Evolutionary conservation across 139 green algal species (phyloP), one percentile per base, ranked within the genome.

Genomic region (Helicosporidium sp.): DNA sequence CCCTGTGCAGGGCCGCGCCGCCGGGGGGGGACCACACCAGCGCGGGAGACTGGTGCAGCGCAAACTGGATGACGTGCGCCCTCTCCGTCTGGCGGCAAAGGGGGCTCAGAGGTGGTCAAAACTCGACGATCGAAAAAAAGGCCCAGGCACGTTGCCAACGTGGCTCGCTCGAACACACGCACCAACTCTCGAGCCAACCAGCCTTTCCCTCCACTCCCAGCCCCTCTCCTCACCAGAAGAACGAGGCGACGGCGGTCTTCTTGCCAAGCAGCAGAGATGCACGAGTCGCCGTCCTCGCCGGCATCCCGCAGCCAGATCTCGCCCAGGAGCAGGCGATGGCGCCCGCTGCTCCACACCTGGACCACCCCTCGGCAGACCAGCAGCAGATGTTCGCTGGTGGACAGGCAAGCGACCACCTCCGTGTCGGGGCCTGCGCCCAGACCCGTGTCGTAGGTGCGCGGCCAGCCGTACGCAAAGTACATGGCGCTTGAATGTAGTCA

Each of bases 11-110:
- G 58, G 20, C 85, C 80, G 58, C 94, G 94, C 1, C 72, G 75
- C 85, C 85, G n/a, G n/a, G n/a, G n/a, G n/a, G n/a, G n/a, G n/a
- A 94, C 85, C 84, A 94, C 2, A 85, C 83, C 60, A 94, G 75
- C 61, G 94, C 85, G 22, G 31, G 31, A 1, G 13, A 10, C 31
- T 37, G 10, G 31, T 37, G 31, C 31, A 37, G 31, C 31, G n/a
- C n/a, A n/a, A n/a, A n/a, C n/a, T n/a, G n/a, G n/a, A n/a, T n/a
- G n/a, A n/a, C n/a, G n/a, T n/a, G n/a, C n/a, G n/a, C n/a, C n/a
- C n/a, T n/a, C n/a, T n/a, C n/a, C n/a, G n/a, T n/a, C n/a, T n/a
- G n/a, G n/a, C n/a, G n/a, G n/a, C n/a, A n/a, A n/a, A n/a, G n/a
- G n/a, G n/a, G n/a, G n/a, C n/a, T n/a, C n/a, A n/a, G n/a, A n/a